Percentiles rank a stretch among this genome's conserved stretches.
These are phyloP conservation scores for Scalesia atractyloides DNA, from an alignment of 129 eudicot species.

Conservation along the genomic window DNA sequence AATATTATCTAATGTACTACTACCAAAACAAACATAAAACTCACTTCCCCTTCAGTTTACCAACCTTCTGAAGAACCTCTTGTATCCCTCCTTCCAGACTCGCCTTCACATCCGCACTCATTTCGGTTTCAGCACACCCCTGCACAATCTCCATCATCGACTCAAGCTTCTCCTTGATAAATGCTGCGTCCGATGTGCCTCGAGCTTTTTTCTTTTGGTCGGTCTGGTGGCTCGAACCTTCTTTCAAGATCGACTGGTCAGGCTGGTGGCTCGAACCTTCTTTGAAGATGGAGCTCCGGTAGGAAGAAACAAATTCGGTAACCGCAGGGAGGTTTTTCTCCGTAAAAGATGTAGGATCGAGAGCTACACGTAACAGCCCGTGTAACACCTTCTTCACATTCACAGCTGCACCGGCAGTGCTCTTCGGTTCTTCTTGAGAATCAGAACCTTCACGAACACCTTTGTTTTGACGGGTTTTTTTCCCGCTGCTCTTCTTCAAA, in stretches of 20 bases:
- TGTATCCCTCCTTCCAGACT: conserved; percentile 35
- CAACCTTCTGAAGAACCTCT: conserved; percentile 49
- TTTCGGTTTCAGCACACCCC: conserved; percentile 16
- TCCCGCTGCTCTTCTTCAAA: conserved; percentile 21
- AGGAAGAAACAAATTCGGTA: conserved; percentile 38
- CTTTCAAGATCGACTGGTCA: conserved; percentile 27
- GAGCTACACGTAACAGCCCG: conserved; percentile 48
- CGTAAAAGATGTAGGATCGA: conserved; percentile 38
- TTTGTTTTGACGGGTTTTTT: conserved; percentile 23
- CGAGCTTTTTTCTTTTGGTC: neutral
- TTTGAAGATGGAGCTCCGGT: conserved; percentile 43
- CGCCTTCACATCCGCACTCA: conserved; percentile 18
- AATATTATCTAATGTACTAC: conserved; percentile 2
- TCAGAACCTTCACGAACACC: conserved; percentile 4
- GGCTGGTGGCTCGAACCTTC: conserved; percentile 31
- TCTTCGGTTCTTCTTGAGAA: conserved; percentile 23
- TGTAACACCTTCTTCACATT: conserved; percentile 35
- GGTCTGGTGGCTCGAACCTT: conserved; percentile 31
- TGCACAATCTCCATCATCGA: conserved; percentile 1
- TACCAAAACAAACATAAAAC: neutral
- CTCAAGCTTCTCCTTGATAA: conserved; percentile 21
- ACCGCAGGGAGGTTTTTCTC: conserved; percentile 37
- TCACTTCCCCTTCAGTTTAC: conserved; percentile 19
- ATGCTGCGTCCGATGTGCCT: neutral
- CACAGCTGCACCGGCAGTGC: conserved; percentile 21